phyloP scores from a whole-genome alignment of 2,329 filamentous ascomycete species.

The Fusarium vanettenii region DNA sequence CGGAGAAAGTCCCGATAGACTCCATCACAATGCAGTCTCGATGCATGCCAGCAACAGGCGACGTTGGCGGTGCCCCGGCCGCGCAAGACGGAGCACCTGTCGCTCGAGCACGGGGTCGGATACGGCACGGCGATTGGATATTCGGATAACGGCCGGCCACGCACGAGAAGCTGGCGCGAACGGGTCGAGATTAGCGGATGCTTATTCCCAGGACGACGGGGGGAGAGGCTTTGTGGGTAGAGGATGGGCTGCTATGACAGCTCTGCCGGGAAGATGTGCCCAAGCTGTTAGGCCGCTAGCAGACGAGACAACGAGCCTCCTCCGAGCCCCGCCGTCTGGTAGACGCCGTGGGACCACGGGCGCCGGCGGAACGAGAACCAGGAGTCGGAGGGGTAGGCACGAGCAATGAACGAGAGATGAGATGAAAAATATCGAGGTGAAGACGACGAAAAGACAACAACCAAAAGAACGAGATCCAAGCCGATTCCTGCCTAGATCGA shows the following conservation, averaged over 20 bases:
- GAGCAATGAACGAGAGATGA: not conserved
- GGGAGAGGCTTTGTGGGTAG: not conserved
- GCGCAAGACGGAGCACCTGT: constrained; percentile 42
- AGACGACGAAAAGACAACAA: constrained; percentile 5
- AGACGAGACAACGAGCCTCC: not conserved
- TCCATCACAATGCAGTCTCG: constrained; percentile 17
- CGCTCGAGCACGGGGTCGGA: constrained; percentile 49
- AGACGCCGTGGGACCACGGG: constrained; percentile 26
- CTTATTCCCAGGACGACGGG: constrained; percentile 32
- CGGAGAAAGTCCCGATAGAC: constrained; percentile 25
- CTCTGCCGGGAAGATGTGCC: fast-evolving
- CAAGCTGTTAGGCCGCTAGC: constrained; percentile 20
- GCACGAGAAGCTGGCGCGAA: constrained; percentile 28
- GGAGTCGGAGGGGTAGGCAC: not conserved
- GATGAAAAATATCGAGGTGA: constrained; percentile 20
- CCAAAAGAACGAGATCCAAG: constrained; percentile 10
- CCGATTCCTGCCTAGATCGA: constrained; percentile 16
- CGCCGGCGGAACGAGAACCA: constrained; percentile 5
- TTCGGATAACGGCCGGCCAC: constrained; percentile 17
- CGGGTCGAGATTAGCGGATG: constrained; percentile 43
- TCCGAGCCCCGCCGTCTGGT: constrained; percentile 19
- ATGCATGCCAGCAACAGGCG: constrained; percentile 16
- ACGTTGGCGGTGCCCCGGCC: constrained; percentile 17
- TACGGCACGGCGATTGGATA: constrained; percentile 45
- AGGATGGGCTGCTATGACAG: not conserved